Conservation (phyloP, 768 basidiomycete species). For the Termitomyces sp. region DNA sequence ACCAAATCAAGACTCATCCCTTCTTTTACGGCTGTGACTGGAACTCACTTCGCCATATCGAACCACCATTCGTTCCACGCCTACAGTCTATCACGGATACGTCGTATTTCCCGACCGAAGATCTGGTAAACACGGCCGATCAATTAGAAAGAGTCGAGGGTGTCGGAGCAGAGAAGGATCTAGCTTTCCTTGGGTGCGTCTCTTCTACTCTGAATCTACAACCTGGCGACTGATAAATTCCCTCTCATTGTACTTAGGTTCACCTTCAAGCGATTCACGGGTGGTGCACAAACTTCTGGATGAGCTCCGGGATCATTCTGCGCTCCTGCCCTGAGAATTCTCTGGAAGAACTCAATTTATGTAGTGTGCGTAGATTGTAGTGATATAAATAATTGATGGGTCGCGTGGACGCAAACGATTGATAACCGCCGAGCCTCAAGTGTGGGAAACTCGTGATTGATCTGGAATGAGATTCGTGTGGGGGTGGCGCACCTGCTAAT, state of each 20-base stretch:
- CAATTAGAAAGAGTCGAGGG: constrained; percentile 57
- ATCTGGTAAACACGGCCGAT: constrained; percentile 66
- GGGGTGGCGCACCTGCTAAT: neutral
- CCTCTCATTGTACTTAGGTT: constrained; percentile 41
- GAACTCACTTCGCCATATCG: constrained; percentile 85
- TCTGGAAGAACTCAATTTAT: neutral
- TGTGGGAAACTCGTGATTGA: neutral
- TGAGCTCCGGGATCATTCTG: neutral
- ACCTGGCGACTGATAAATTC: neutral
- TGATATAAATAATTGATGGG: neutral
- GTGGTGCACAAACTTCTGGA: constrained; percentile 23
- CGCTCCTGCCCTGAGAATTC: neutral
- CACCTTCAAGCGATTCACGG: constrained; percentile 75
- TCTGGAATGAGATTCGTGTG: neutral
- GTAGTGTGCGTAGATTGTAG: neutral
- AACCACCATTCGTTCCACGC: constrained; percentile 93
- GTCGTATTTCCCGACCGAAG: constrained; percentile 95
- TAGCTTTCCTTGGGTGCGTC: constrained; percentile 60
- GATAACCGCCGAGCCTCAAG: too few species aligned
- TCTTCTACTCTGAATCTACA: neutral
- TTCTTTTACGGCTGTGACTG: constrained; percentile 98
- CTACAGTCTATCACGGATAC: constrained; percentile 91
- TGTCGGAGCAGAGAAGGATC: constrained; percentile 60
- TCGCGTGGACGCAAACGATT: neutral
- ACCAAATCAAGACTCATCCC: constrained; percentile 87